These are phyloP conservation scores for Baorangia bicolor DNA, from an alignment of 768 basidiomycete genomes.

Conservation along the genomic window DNA sequence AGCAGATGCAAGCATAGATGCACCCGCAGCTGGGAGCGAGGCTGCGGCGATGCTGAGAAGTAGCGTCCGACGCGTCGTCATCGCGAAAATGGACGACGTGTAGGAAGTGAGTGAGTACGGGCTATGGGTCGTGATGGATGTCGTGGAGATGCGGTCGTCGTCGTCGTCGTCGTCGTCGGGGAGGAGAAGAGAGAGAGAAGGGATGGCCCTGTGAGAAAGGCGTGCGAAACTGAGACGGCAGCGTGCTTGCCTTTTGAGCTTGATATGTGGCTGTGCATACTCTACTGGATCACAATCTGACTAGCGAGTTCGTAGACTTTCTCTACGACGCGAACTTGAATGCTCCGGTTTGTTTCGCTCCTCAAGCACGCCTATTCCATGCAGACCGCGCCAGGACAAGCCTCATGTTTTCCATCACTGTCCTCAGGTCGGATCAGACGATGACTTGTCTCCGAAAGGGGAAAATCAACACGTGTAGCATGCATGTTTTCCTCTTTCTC, in stretches of 20 bases:
- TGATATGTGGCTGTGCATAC: slow-evolving; percentile 29
- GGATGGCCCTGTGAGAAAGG: slow-evolving; percentile 24
- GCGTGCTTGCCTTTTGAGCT: slow-evolving; percentile 32
- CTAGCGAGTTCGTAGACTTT: not conserved
- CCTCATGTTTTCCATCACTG: slow-evolving; percentile 22
- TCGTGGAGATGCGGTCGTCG: slow-evolving; percentile 14
- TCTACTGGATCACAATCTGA: not conserved
- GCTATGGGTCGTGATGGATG: not conserved
- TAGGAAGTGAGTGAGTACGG: not conserved
- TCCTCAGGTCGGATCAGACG: slow-evolving; percentile 18
- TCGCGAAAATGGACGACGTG: slow-evolving; percentile 7
- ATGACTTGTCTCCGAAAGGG: slow-evolving; percentile 9
- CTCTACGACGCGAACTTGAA: slow-evolving; percentile 10
- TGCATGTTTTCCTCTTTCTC: slow-evolving; percentile 23
- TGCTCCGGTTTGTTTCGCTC: slow-evolving; percentile 6
- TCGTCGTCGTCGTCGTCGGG: slow-evolving; percentile 34
- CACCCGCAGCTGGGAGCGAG: slow-evolving; percentile 22
- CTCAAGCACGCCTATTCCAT: slow-evolving; percentile 22
- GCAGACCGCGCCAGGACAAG: slow-evolving; percentile 1
- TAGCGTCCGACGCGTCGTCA: slow-evolving; percentile 27
- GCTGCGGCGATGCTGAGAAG: slow-evolving; percentile 23
- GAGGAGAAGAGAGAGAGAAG: slow-evolving; percentile 23
- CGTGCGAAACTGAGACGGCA: slow-evolving; percentile 29
- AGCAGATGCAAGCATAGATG: slow-evolving; percentile 31
- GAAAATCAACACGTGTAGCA: slow-evolving; percentile 24